phyloP scores from a whole-genome alignment of 192 early-diverging fungal genomes.

The Backusella tuberculispora region DNA sequence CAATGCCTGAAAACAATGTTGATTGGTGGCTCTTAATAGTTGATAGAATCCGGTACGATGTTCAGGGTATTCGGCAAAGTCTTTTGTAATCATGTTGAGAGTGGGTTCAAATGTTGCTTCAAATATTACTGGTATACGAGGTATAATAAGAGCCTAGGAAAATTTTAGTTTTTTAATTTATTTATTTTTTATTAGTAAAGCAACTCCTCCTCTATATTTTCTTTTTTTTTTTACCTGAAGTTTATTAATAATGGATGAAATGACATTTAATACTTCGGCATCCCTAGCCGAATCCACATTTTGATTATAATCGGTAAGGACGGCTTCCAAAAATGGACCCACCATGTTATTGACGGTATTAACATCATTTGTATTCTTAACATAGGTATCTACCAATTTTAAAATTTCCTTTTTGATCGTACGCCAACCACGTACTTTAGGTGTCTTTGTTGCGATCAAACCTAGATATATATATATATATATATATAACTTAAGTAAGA shows the following conservation, averaged over 20 bases:
- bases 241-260: conserved; percentile 83
- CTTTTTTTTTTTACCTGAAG: conserved; percentile 48
- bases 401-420: conserved; percentile 97
- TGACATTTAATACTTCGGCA: conserved; percentile 94
- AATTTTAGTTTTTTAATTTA: too few species aligned
- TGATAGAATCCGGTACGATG: conserved; percentile 95
- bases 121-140: conserved; percentile 84
- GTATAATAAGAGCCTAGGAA: conserved; percentile 70
- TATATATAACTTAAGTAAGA: not conserved
- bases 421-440: conserved; percentile 87
- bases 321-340: conserved; percentile 86
- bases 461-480: conserved; percentile 24
- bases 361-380: conserved; percentile 85
- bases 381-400: conserved; percentile 89
- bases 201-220: not conserved
- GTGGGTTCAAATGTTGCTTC: conserved; percentile 96
- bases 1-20: conserved; percentile 88
- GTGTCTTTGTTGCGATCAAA: conserved; percentile 85
- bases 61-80: conserved; percentile 97
- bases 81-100: conserved; percentile 99
- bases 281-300: conserved; percentile 92
- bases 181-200: too few species aligned
- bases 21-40: conserved; percentile 88
- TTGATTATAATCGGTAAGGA: conserved; percentile 86
- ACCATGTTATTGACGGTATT: conserved; percentile 83